phyloP scores from a whole-genome alignment of 371 early-diverging fungal species.

The Rhizopus sp. region DNA sequence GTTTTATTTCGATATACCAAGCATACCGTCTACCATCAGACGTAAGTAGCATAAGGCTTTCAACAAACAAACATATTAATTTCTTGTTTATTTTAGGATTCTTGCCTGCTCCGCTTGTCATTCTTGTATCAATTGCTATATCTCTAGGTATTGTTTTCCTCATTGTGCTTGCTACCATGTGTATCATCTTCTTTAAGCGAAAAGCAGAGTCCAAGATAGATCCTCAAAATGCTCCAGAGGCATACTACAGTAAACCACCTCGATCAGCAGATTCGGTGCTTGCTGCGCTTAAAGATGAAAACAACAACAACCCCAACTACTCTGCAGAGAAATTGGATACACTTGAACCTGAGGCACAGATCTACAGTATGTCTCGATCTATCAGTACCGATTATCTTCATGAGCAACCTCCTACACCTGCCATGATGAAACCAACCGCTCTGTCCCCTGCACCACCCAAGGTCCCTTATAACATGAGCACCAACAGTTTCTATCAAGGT shows the following conservation, averaged over 20 bases:
- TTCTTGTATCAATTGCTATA: constrained; percentile 69
- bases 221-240: constrained; percentile 31
- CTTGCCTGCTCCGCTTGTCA: constrained; percentile 61
- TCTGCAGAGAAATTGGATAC: constrained; percentile 7
- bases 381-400: constrained; percentile 22
- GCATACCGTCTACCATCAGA: constrained; percentile 12
- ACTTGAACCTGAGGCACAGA: constrained; percentile 16
- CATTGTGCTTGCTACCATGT: constrained; percentile 64
- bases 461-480: neutral
- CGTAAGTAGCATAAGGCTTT: constrained; percentile 1
- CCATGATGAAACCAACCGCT: constrained; percentile 11
- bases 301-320: constrained; percentile 1
- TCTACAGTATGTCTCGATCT: constrained; percentile 23
- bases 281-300: constrained; percentile 25
- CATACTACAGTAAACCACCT: constrained; percentile 51
- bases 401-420: constrained; percentile 9
- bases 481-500: constrained; percentile 1
- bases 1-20: constrained; percentile 42
- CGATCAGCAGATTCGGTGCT: constrained; percentile 43
- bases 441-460: constrained; percentile 3
- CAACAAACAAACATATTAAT: neutral
- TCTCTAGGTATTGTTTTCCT: constrained; percentile 69
- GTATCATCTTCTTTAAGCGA: constrained; percentile 37
- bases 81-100: constrained; percentile 26
- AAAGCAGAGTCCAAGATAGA: constrained; percentile 33